These are phyloP conservation scores for Lentinula detonsa DNA, from an alignment of 768 basidiomycete species.

Conservation along the genomic window DNA sequence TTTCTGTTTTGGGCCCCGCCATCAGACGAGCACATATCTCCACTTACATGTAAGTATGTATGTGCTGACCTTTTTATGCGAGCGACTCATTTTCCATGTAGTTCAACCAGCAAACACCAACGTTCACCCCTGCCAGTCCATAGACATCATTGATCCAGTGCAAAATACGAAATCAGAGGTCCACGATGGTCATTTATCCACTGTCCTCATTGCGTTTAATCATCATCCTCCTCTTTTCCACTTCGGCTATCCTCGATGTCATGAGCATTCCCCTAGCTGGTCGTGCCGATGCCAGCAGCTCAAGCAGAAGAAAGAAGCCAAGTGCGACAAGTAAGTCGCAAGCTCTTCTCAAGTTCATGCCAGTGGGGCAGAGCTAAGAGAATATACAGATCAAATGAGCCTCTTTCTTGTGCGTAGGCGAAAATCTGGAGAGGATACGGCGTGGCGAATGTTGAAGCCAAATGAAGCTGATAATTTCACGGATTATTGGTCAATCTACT, in stretches of 20 bases:
- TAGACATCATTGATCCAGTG: background rate
- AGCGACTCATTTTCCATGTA: too few species aligned
- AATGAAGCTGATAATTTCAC: background rate
- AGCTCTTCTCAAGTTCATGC: too few species aligned
- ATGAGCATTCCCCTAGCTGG: background rate
- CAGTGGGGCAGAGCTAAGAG: too few species aligned
- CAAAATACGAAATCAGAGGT: background rate
- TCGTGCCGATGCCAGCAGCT: background rate
- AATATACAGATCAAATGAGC: too few species aligned
- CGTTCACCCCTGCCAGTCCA: background rate
- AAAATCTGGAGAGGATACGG: background rate
- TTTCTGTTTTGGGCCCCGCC: too few species aligned
- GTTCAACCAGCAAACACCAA: background rate
- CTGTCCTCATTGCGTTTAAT: background rate
- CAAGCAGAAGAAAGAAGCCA: too few species aligned
- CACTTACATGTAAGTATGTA: too few species aligned
- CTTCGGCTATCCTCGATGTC: background rate
- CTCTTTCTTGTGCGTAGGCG: background rate
- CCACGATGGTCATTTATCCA: background rate
- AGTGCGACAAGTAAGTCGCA: too few species aligned
- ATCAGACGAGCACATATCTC: too few species aligned
- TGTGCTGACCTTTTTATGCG: too few species aligned
- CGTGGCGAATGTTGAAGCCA: background rate
- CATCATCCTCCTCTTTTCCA: background rate
- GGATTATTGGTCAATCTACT: background rate